Evolutionary conservation across 2,329 filamentous ascomycete genomes (phyloP).

Genomic region (Penicillium thymicola): DNA sequence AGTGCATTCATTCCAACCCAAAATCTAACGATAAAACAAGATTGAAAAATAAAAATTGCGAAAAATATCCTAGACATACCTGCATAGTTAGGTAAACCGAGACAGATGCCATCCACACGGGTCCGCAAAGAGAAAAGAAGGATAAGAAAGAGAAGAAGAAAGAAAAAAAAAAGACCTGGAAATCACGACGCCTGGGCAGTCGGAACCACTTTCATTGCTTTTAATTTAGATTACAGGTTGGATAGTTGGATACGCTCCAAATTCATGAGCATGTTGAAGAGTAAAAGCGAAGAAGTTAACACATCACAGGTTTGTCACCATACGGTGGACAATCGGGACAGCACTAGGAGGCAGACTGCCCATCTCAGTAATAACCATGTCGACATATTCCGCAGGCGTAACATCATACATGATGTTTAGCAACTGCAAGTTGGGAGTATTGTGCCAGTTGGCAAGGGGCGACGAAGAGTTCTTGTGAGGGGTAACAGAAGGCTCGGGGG

Average conservation of each 20-base stretch:
- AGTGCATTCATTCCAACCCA: too few relatives aligned
- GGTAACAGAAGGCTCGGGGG: slow-evolving; percentile 23
- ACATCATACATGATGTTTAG: slow-evolving; percentile 86
- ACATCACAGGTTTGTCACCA: slow-evolving; percentile 46
- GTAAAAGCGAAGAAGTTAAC: neutral
- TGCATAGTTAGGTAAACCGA: neutral
- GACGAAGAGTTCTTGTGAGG: slow-evolving; percentile 26
- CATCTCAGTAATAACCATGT: slow-evolving; percentile 86
- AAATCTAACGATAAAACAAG: neutral
- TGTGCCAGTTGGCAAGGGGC: slow-evolving; percentile 53
- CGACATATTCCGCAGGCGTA: slow-evolving; percentile 80
- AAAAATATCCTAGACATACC: neutral
- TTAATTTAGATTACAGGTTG: slow-evolving; percentile 1
- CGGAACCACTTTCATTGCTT: neutral
- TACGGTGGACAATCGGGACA: slow-evolving; percentile 69
- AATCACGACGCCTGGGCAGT: neutral
- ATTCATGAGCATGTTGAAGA: neutral
- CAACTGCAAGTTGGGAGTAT: slow-evolving; percentile 59
- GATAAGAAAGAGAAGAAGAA: neutral
- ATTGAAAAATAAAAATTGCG: neutral
- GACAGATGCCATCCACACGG: neutral
- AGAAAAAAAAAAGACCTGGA: neutral
- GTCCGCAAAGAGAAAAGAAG: neutral
- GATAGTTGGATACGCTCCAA: neutral
- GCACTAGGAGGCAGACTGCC: slow-evolving; percentile 82